Evolutionary conservation across 768 basidiomycete genomes (phyloP), one percentile per base, ranked within the genome.

Genomic region (Trametes villosa): DNA sequence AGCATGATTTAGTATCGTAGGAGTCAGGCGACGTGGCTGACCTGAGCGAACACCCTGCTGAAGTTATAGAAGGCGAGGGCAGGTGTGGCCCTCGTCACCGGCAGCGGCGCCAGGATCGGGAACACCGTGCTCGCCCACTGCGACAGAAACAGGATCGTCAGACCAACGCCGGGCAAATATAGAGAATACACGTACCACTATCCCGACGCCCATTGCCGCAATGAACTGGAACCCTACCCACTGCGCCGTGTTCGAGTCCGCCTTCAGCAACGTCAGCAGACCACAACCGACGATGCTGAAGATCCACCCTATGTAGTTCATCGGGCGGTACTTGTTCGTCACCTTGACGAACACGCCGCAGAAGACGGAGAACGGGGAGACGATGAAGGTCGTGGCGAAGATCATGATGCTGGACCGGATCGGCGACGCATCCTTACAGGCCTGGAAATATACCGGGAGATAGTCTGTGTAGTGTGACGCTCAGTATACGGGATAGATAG

Each of bases 381-480:
- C 64, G 15, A 70, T 55, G 42, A 79, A 70, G 3, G 74, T 64
- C 15, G 60, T 33, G 0, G 70, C 68, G 40, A 83, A 72, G 1
- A 76, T 20, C 30, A 76, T 67, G 22, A 80, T 70, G 4, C 77
- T 76, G 9, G 74, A 73, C 0, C 67, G 69, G 47, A 78, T 64
- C 0, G 82, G 76, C 0, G 75, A 72, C 13, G 69, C 71, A 4
- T 66, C 73, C 51, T 73, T 73, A 53, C 71, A 75, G 0, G 79
- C 80, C 65, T 83, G 82, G 68, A 77, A 82, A 62, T 77, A 82
- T 8, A 79, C 76, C 18, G 79, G 78, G 1, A 82, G 57, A 62
- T 77, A 82, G 58, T 74, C 73, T 59, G 34, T 27, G 62, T 24
- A 26, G 45, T 8, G 34, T 8, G 34, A 15, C 8, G 9, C 34